A percentile compares a stretch with the other conserved stretches of the same genome.
Conservation (phyloP, 495 filamentous ascomycete genomes). For the Baudoinia panamericana region DNA sequence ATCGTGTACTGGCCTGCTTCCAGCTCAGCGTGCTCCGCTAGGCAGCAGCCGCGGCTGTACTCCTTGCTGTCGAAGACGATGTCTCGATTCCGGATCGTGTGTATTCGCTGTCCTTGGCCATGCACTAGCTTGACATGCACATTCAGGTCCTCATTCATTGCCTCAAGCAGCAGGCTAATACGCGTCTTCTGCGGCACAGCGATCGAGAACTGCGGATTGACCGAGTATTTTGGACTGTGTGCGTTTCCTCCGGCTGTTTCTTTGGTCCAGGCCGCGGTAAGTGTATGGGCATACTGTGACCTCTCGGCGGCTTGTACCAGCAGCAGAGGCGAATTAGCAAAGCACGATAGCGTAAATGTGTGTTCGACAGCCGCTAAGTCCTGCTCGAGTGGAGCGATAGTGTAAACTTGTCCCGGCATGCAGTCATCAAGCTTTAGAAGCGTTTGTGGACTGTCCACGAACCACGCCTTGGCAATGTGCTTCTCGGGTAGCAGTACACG, state of each 20-base stretch:
- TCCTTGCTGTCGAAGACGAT: conserved; percentile 70
- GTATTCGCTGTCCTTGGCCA: conserved; percentile 56
- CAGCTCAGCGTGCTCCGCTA: conserved; percentile 45
- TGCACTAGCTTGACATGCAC: conserved; percentile 77
- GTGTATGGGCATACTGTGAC: conserved; percentile 41
- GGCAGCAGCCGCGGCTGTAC: conserved; percentile 65
- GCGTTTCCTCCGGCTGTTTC: conserved; percentile 76
- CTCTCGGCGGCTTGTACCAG: conserved; percentile 47
- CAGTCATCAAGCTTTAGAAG: conserved; percentile 59
- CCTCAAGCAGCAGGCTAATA: conserved; percentile 60
- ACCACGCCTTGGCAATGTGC: conserved; percentile 56
- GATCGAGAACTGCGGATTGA: conserved; percentile 76
- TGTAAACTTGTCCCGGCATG: conserved; percentile 47
- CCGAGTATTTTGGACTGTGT: conserved; percentile 55
- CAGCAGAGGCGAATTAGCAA: conserved; percentile 47
- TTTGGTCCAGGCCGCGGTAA: conserved; percentile 55
- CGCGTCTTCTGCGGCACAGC: conserved; percentile 41
- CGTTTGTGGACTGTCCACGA: conserved; percentile 86
- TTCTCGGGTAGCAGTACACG: conserved; percentile 59
- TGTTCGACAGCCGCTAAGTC: conserved; percentile 54
- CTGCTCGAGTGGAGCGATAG: conserved; percentile 66
- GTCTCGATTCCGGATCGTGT: conserved; percentile 55
- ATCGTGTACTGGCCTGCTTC: conserved; percentile 67
- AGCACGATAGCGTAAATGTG: conserved; percentile 72
- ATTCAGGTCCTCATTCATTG: conserved; percentile 42